These are phyloP conservation scores for Xerophyta viscosa DNA, from an alignment of 106 monocot genomes.

Conservation along the genomic window DNA sequence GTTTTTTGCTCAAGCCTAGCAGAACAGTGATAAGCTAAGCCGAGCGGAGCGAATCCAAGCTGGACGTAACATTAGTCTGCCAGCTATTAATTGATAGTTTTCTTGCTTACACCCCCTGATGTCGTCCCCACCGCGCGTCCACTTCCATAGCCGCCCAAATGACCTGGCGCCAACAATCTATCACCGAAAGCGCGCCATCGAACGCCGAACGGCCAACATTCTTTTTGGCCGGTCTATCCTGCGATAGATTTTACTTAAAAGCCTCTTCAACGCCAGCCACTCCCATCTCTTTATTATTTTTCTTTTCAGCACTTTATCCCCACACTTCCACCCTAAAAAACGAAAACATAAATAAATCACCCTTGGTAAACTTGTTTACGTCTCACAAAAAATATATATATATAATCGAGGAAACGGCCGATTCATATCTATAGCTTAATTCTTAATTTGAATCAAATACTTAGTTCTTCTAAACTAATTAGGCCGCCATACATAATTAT, in stretches of 20 bases:
- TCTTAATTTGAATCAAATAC: no score
- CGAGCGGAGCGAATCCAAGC: background rate
- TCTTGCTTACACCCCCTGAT: background rate
- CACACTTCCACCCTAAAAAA: no score
- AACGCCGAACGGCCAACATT: background rate
- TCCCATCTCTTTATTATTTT: background rate
- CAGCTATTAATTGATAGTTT: background rate
- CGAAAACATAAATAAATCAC: no score
- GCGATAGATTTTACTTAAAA: background rate
- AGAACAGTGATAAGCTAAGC: background rate
- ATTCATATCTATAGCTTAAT: no score
- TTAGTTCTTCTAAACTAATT: no score
- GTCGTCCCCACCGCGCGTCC: background rate
- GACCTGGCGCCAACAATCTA: background rate
- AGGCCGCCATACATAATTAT: no score
- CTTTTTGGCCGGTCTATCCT: background rate
- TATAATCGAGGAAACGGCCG: no score
- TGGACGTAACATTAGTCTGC: background rate
- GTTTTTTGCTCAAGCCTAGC: background rate
- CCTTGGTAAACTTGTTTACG: no score
- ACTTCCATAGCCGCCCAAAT: background rate
- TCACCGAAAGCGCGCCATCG: background rate
- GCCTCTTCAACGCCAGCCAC: background rate
- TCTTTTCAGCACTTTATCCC: background rate
- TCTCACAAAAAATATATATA: no score